Conservation (phyloP, 75 land plant genomes). For the Pinus tabuliformis region DNA sequence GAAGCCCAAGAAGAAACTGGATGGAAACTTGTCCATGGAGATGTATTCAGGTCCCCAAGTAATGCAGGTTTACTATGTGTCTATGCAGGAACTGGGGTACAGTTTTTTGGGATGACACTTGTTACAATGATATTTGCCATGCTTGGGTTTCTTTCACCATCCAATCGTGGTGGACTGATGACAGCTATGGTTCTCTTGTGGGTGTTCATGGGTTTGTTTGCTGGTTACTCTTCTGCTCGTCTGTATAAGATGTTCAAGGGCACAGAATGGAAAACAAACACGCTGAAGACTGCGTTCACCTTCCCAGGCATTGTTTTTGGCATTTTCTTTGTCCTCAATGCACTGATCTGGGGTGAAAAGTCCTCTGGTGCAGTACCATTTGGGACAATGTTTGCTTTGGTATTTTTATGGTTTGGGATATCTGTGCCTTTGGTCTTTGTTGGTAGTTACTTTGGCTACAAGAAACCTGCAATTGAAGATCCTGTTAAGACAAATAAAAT, state of each 20-base stretch:
- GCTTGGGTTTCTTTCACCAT: slow-evolving; percentile 49
- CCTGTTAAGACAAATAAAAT: slow-evolving; percentile 56
- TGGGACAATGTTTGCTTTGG: slow-evolving; percentile 50
- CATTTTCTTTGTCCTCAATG: slow-evolving; percentile 49
- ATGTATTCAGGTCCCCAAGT: slow-evolving; percentile 45
- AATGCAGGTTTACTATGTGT: slow-evolving; percentile 44
- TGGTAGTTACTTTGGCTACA: slow-evolving; percentile 53
- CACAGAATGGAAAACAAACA: slow-evolving; percentile 50
- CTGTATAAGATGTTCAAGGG: slow-evolving; percentile 53
- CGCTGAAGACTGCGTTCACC: slow-evolving; percentile 44
- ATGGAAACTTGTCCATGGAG: slow-evolving; percentile 77
- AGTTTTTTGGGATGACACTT: slow-evolving; percentile 55
- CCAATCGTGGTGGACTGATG: slow-evolving; percentile 58
- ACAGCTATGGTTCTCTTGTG: slow-evolving; percentile 51
- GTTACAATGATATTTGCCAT: slow-evolving; percentile 59
- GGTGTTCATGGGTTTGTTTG: slow-evolving; percentile 57
- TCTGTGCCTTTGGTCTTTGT: slow-evolving; percentile 60
- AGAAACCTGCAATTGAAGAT: slow-evolving; percentile 57
- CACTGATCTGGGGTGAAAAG: slow-evolving; percentile 60
- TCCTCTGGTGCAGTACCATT: slow-evolving; percentile 55
- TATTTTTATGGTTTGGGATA: slow-evolving; percentile 60
- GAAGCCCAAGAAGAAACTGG: slow-evolving; percentile 82
- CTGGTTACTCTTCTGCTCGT: slow-evolving; percentile 47
- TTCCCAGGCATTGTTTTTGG: slow-evolving; percentile 38
- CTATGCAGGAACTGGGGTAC: slow-evolving; percentile 53